Evolutionary conservation across 2,329 filamentous ascomycete genomes (phyloP), one percentile per base, ranked within the genome.

Genomic region (Aspergillus chevalieri): DNA sequence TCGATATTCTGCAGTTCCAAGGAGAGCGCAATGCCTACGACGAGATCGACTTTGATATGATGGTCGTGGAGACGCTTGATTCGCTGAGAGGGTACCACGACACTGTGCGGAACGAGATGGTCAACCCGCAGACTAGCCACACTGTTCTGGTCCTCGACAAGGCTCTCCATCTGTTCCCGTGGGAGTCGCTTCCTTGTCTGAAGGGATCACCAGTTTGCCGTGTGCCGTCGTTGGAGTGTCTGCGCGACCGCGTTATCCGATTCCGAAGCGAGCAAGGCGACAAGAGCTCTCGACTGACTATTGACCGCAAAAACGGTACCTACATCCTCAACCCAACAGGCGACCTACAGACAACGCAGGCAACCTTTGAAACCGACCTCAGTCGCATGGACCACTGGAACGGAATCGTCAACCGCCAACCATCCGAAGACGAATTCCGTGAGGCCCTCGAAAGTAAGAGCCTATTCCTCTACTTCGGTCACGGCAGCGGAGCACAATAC

Each of bases 1-100:
- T 98, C 5, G 93, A 98, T 61, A 91, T 97, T 46, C 77, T 98
- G 2, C 93, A 97, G 65, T 97, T 98, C 68, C 89, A 95, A 59
- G 93, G 93, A 14, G 94, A 98, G 71, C 82, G 84, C 44, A 98
- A 97, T 64, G 93, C 94, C 0, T 96, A 96, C 69, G 93, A 98
- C 60, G 93, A 98, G 71, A 88, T 98, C 54, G 92, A 97, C 68
- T 95, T 97, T 64, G 93, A 98, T 58, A 74, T 78, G 57, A 94
- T 98, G 82, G 83, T 91, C 4, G 79, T 97, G 36, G 90, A 95
- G 59, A 89, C 88, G 0, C 80, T 89, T 36, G 92, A 96, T 69
- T 89, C 90, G 2, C 74, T 98, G 22, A 82, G 84, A 45, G 80
- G 82, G 1, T 96, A 96, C 63, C 85, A 95, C 61, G 77, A 78